Conservation (phyloP, 1,139 yeast genomes). For the Suhomyces ambrosiae region DNA sequence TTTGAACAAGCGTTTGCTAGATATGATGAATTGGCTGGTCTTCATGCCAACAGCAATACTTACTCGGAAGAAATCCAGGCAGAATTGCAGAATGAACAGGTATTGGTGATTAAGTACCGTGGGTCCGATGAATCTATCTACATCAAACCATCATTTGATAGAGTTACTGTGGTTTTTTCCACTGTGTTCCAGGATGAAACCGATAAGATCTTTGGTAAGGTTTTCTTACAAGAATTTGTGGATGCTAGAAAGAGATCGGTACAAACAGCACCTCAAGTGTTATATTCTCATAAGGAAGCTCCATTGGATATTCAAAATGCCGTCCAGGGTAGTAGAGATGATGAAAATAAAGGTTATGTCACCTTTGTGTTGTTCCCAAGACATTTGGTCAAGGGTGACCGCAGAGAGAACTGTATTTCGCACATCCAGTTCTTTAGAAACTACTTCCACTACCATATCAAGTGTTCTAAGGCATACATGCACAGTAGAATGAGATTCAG, state of each 20-base stretch:
- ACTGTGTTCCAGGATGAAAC: conserved; percentile 96
- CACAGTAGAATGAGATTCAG: conserved; percentile 98
- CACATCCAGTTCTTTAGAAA: conserved; percentile 92
- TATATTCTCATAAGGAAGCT: conserved; percentile 86
- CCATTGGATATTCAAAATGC: conserved; percentile 75
- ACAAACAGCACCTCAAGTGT: conserved; percentile 97
- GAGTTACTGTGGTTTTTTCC: conserved; percentile 95
- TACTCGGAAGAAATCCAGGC: conserved; percentile 54
- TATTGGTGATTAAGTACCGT: conserved; percentile 81
- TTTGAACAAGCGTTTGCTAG: conserved; percentile 82
- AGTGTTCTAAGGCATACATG: conserved; percentile 96
- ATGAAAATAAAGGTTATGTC: conserved; percentile 68
- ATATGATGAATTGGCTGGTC: conserved; percentile 68
- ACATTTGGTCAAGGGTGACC: conserved; percentile 68
- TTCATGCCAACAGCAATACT: conserved; percentile 50
- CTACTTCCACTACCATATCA: conserved; percentile 97
- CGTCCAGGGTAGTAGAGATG: conserved; percentile 42
- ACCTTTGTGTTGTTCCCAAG: conserved; percentile 79
- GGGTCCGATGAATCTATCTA: conserved; percentile 85
- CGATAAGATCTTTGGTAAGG: conserved; percentile 92
- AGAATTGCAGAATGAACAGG: conserved; percentile 53
- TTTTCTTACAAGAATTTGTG: conserved; percentile 94
- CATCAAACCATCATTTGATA: conserved; percentile 89
- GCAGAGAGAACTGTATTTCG: conserved; percentile 81
- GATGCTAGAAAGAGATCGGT: conserved; percentile 96